A percentile compares a stretch with the other conserved stretches of the same genome.
Conservation (phyloP, 306 rosid genomes). For the Trichosanthes cucumerina region DNA sequence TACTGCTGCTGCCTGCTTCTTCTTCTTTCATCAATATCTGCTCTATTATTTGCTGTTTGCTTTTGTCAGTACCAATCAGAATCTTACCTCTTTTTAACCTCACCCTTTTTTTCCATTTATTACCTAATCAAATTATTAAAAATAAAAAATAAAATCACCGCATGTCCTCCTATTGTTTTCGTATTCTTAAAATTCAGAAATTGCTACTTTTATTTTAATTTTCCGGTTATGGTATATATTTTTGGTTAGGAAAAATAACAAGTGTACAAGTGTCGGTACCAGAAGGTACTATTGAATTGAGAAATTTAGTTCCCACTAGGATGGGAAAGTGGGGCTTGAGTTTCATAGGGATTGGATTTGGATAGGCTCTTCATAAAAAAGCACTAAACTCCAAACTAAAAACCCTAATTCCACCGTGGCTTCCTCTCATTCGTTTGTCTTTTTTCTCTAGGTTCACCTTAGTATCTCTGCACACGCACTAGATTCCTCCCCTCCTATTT, state of each 20-base stretch:
- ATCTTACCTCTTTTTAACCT: neutral
- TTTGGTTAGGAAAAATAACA: neutral
- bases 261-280: slow-evolving; percentile 7
- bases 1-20: neutral
- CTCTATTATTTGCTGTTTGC: slow-evolving; percentile 12
- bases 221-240: neutral
- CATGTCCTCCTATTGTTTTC: too few relatives aligned
- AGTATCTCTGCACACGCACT: neutral
- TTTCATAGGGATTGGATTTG: slow-evolving; percentile 1
- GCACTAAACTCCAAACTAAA: neutral
- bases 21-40: neutral
- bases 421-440: neutral
- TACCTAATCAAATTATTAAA: too few relatives aligned
- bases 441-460: neutral
- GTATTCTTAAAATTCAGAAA: too few relatives aligned
- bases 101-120: neutral
- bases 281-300: neutral
- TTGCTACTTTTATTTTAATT: neutral
- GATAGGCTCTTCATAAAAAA: neutral
- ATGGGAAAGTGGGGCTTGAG: neutral
- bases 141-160: too few relatives aligned
- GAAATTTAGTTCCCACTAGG: slow-evolving; percentile 5
- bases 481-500: neutral
- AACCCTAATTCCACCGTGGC: slow-evolving; percentile 10
- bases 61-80: neutral